Evolutionary conservation across 257 asterid genomes (phyloP), one percentile per base, ranked within the genome.

Genomic region (Lithospermum erythrorhizon): DNA sequence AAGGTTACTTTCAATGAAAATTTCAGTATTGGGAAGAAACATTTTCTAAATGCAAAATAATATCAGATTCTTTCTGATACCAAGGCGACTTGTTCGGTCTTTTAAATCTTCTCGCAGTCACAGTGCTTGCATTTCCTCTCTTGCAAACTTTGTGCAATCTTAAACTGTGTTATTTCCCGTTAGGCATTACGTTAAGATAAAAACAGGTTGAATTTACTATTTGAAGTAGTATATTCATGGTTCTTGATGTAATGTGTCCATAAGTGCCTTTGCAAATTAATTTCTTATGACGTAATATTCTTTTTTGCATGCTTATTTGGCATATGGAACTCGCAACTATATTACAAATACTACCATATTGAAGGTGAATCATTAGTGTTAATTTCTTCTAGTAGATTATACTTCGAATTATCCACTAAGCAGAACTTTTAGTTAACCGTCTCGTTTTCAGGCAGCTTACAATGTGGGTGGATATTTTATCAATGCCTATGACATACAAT

Each of bases 381-480:
- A 20, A 54, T 21, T 49, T 62, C 15, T 2, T 20, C 8, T 9
- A 32, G 15, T 29, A 17, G 10, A 57, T 55, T 54, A 20, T 51
- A 63, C 61, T 47, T 41, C 49, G 24, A 10, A 59, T 30, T 60
- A 62, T 25, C 51, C 53, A 30, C 54, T 64, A 56, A 29, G 53
- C 61, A 59, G 14, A 70, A 69, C 51, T 56, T 59, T 21, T 29
- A 6, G 27, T 21, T 6, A 37, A 11, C 19, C 22, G 21, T 57
- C 55, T 62, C 53, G 30, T 25, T 58, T 17, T 56, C 84, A 89
- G 94, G 94, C 96, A 64, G 83, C 94, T 21, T 90, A 90, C 67
- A 90, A 85, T 29, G 89, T 90, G 70, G 94, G 96, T 58, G 97
- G 97, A 56, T 80, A 75, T 47, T 80, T 82, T 72, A 61, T 90